Percentiles rank a stretch among this genome's conserved stretches.
Conservation (phyloP, 768 basidiomycete genomes). For the Clavaria fumosa region DNA sequence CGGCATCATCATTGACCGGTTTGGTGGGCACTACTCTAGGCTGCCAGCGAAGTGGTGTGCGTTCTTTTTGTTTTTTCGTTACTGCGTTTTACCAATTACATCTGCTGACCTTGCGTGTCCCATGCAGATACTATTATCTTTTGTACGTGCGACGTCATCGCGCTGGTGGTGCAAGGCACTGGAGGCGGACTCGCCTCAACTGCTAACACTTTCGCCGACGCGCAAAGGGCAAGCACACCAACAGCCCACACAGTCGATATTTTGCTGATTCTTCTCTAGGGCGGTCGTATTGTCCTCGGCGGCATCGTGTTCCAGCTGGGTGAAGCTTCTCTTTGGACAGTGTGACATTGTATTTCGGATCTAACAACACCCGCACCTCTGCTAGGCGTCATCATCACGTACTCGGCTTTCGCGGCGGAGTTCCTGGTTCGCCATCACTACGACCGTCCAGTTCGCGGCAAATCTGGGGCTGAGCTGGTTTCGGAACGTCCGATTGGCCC, state of each 20-base stretch:
- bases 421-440: slow-evolving; percentile 26
- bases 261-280: slow-evolving; percentile 12
- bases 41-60: slow-evolving; percentile 28
- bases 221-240: slow-evolving; percentile 7
- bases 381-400: slow-evolving; percentile 27
- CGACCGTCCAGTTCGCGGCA: slow-evolving; percentile 20
- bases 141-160: slow-evolving; percentile 30
- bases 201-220: slow-evolving; percentile 10
- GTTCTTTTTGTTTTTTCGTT: slow-evolving; percentile 10
- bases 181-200: slow-evolving; percentile 36
- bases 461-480: no score
- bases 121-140: slow-evolving; percentile 30
- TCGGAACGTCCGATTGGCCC: slow-evolving; percentile 11
- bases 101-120: no score
- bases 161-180: slow-evolving; percentile 38
- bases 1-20: slow-evolving; percentile 27
- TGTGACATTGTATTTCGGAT: neutral
- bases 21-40: slow-evolving; percentile 34
- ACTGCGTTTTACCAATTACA: neutral
- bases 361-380: no score
- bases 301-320: slow-evolving; percentile 36
- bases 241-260: slow-evolving; percentile 3
- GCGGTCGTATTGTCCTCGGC: slow-evolving; percentile 34
- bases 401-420: slow-evolving; percentile 26
- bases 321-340: slow-evolving; percentile 5